phyloP scores from a whole-genome alignment of 2,329 filamentous ascomycete genomes.

The Geosmithia putterillii region DNA sequence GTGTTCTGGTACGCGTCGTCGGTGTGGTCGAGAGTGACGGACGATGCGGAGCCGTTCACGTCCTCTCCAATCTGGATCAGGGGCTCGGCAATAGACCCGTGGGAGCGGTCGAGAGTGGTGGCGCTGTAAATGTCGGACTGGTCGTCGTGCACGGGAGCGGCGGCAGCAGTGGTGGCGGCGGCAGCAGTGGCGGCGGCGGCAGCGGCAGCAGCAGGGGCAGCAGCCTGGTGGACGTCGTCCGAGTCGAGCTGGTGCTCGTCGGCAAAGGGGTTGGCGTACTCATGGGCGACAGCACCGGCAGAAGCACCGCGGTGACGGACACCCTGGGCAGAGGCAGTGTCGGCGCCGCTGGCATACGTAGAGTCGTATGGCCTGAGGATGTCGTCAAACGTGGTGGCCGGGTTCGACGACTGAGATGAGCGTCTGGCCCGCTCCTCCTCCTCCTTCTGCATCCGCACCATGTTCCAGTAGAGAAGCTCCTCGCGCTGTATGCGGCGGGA shows the following conservation, averaged over 20 bases:
- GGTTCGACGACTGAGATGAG: slow-evolving; percentile 1
- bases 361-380: slow-evolving; percentile 31
- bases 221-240: slow-evolving; percentile 26
- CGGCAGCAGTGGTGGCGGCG: too few species aligned
- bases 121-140: slow-evolving; percentile 48
- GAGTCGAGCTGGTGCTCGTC: slow-evolving; percentile 41
- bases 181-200: too few species aligned
- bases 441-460: slow-evolving; percentile 36
- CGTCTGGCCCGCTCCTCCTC: slow-evolving; percentile 3
- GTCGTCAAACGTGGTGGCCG: slow-evolving; percentile 43
- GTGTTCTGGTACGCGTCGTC: slow-evolving; percentile 13
- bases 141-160: slow-evolving; percentile 25
- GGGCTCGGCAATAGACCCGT: slow-evolving; percentile 10
- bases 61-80: slow-evolving; percentile 19
- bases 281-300: slow-evolving; percentile 28
- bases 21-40: slow-evolving; percentile 20
- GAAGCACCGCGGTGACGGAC: slow-evolving; percentile 36
- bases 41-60: slow-evolving; percentile 8
- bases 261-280: slow-evolving; percentile 47
- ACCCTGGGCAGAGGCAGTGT: slow-evolving; percentile 10
- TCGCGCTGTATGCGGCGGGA: slow-evolving; percentile 48
- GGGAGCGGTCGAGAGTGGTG: slow-evolving; percentile 29
- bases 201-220: slow-evolving; percentile 26
- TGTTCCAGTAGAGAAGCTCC: slow-evolving; percentile 56
- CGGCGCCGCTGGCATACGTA: too few species aligned